A percentile compares a stretch with the other conserved stretches of the same genome.
Conservation (phyloP, 2,329 filamentous ascomycete genomes). For the Bipolaris victoriae region DNA sequence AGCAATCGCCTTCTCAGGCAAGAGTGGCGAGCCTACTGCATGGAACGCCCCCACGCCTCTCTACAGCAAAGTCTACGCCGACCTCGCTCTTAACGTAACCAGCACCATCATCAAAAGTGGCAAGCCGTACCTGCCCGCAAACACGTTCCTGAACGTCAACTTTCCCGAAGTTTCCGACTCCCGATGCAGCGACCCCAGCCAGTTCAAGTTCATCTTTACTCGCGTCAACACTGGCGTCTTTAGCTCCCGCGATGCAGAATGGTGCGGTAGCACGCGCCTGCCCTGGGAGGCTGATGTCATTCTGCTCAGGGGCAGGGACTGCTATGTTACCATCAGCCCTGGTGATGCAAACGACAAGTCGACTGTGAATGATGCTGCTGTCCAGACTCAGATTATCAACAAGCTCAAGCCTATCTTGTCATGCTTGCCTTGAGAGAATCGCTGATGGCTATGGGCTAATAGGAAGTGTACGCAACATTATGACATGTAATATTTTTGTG, state of each 20-base stretch:
- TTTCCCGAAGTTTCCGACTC: slow-evolving; percentile 61
- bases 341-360: slow-evolving; percentile 66
- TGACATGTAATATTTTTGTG: neutral
- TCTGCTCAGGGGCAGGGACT: slow-evolving; percentile 53
- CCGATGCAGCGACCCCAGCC: slow-evolving; percentile 57
- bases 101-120: slow-evolving; percentile 62
- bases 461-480: neutral
- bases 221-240: slow-evolving; percentile 59
- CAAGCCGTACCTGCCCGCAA: slow-evolving; percentile 66
- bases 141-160: slow-evolving; percentile 72
- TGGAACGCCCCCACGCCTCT: slow-evolving; percentile 60
- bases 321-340: slow-evolving; percentile 68
- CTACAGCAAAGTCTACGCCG: slow-evolving; percentile 66
- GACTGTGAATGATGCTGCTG: slow-evolving; percentile 57
- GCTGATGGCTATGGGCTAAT: too few species aligned
- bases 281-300: slow-evolving; percentile 66
- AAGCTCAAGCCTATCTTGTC: slow-evolving; percentile 38
- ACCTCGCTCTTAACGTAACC: slow-evolving; percentile 66
- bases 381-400: slow-evolving; percentile 33
- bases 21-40: slow-evolving; percentile 56
- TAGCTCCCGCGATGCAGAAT: slow-evolving; percentile 59
- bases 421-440: slow-evolving; percentile 15
- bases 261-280: slow-evolving; percentile 62
- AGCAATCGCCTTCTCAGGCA: slow-evolving; percentile 71
- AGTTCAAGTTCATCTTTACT: slow-evolving; percentile 69